Base-by-base conservation (phyloP, 108 stramenopile genomes). In the Nitzschia putrida region DNA sequence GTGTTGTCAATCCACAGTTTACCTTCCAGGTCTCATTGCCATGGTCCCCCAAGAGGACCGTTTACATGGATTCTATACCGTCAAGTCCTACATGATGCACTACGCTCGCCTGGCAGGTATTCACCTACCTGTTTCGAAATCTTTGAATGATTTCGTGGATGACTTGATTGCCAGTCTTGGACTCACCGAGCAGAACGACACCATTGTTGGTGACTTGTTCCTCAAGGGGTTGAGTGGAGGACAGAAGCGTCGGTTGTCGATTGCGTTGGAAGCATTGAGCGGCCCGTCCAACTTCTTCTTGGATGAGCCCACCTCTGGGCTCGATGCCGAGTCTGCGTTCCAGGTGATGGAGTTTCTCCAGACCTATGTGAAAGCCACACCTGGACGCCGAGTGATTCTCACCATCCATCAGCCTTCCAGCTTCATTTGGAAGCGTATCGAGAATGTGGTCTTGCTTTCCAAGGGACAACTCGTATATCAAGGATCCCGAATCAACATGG, bases 201-300 rank as follows among this genome's bases (percentile, higher is more conserved):
- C 83, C 1, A 73, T 72, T 34, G 88, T 89, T 8, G 94, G 94
- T 7, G 83, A 83, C 71, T 50, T 86, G 10, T 81, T 88, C 74
- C 47, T 73, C 51, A 78, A 85, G 39, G 93, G 93, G 21, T 74
- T 94, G 55, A 80, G 67, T 57, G 79, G 83, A 54, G 90, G 95
- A 23, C 89, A 96, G 73, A 84, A 86, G 64, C 61, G 88, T 18
- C 73, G 95, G 8, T 71, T 96, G 16, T 83, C 83, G 34, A 66
- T 96, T 60, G 92, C 85, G 12, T 66, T 96, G 45, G 88, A 80
- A 41, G 86, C 83, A 44, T 56, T 87, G 58, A 69, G 64, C 25
- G 23, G 53, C 39, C 86, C 86, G 0, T 54, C 74, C 7, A 80
- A 80, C 53, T 66, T 85, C 21, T 80, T 85, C 51, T 49, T 85